phyloP scores from a whole-genome alignment of 495 filamentous ascomycete genomes.

The Neurospora sp. region DNA sequence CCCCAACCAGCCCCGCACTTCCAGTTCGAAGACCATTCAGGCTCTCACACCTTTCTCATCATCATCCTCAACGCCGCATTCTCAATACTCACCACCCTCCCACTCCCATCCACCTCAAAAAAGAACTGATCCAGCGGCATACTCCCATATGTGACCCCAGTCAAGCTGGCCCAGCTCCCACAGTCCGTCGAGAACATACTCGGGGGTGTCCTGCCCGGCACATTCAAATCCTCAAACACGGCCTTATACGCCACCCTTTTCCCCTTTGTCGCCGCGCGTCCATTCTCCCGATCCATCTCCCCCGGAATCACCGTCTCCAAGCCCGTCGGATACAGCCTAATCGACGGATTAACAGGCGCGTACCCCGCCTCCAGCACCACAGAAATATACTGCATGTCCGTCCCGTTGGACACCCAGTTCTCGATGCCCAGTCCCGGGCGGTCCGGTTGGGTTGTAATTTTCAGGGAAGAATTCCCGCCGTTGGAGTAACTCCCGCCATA shows the following conservation, averaged over 20 bases:
- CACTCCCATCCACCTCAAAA: slow-evolving; percentile 32
- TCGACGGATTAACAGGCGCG: slow-evolving; percentile 22
- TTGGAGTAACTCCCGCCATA: slow-evolving; percentile 35
- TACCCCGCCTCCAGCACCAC: slow-evolving; percentile 24
- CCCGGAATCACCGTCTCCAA: slow-evolving; percentile 16
- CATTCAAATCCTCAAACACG: slow-evolving; percentile 25
- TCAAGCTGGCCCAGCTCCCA: slow-evolving; percentile 40
- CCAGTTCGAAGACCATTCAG: not conserved
- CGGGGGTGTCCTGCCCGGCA: slow-evolving; percentile 13
- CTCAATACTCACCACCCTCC: slow-evolving; percentile 33
- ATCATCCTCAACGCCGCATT: slow-evolving; percentile 30
- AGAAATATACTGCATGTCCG: slow-evolving; percentile 32
- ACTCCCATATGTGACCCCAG: slow-evolving; percentile 30
- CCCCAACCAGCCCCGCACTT: not conserved
- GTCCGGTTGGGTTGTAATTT: slow-evolving; percentile 25
- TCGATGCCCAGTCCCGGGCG: slow-evolving; percentile 38
- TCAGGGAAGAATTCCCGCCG: slow-evolving; percentile 20
- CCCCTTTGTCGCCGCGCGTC: slow-evolving; percentile 5
- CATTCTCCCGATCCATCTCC: not conserved
- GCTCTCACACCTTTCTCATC: slow-evolving; percentile 8
- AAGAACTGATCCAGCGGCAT: slow-evolving; percentile 41
- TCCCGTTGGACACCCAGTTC: slow-evolving; percentile 41
- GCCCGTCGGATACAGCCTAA: slow-evolving; percentile 43
- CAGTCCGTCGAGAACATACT: slow-evolving; percentile 37
- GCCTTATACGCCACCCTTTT: slow-evolving; percentile 36